Conservation (phyloP, 164 flowering plant species). For the Chimonanthus salicifolius region DNA sequence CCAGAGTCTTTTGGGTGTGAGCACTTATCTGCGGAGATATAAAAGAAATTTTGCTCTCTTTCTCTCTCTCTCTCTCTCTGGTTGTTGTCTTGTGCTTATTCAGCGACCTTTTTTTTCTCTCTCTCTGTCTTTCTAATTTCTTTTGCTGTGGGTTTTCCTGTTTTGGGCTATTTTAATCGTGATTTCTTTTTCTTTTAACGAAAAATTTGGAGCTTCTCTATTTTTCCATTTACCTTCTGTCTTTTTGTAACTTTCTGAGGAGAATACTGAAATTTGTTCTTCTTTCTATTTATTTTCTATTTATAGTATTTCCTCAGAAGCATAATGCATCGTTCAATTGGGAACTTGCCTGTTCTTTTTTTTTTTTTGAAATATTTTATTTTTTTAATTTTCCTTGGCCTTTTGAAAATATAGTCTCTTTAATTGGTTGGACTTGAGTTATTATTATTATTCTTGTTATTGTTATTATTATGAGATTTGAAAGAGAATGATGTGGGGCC, state of each 20-base stretch:
- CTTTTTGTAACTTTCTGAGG: neutral
- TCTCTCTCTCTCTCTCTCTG: too few relatives aligned
- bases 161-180: neutral
- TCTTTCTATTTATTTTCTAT: neutral
- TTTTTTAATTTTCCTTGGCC: neutral
- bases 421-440: neutral
- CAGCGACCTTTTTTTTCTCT: too few relatives aligned
- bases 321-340: neutral
- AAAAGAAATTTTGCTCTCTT: neutral
- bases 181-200: neutral
- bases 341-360: neutral
- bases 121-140: neutral
- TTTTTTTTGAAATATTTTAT: neutral
- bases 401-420: neutral
- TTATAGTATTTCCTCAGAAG: neutral
- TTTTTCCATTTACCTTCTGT: neutral
- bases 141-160: neutral
- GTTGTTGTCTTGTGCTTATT: too few relatives aligned
- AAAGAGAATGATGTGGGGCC: too few relatives aligned
- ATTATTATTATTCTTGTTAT: too few relatives aligned
- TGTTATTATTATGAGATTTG: too few relatives aligned
- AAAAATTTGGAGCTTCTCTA: neutral
- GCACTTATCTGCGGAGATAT: too few relatives aligned
- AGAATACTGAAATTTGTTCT: too few relatives aligned
- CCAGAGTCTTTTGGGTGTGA: too few relatives aligned